These are phyloP conservation scores for cucumber (Cucumis sativus) DNA, from an alignment of 306 rosid genomes.

Conservation along the genomic window DNA sequence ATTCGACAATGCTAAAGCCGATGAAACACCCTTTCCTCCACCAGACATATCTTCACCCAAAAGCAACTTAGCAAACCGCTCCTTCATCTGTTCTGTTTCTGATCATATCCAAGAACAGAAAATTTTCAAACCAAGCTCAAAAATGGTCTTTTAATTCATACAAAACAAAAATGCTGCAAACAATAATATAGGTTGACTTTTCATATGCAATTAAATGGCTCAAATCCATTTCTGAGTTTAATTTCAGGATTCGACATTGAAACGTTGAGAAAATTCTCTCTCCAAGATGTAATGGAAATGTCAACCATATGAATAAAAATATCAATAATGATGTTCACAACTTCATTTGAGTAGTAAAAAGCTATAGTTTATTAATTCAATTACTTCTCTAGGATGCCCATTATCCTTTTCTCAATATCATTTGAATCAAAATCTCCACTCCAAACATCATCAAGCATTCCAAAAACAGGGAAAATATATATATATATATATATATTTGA, in stretches of 20 bases:
- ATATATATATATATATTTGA: not conserved
- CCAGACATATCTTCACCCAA: conserved; percentile 99
- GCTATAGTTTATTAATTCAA: not conserved
- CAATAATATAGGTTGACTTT: not conserved
- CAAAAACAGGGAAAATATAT: not conserved
- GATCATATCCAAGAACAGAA: conserved; percentile 23
- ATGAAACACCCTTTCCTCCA: conserved; percentile 95
- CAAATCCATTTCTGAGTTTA: not conserved
- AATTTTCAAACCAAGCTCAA: not conserved
- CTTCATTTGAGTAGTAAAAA: not conserved
- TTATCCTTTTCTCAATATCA: not conserved
- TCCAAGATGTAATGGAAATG: not conserved
- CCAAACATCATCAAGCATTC: not conserved
- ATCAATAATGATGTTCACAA: not conserved
- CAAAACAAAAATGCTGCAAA: not conserved
- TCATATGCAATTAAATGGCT: not conserved
- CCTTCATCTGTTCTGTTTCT: conserved; percentile 93
- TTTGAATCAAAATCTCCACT: not conserved
- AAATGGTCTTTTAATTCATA: not conserved
- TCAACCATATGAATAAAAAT: not conserved
- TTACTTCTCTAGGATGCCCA: not conserved
- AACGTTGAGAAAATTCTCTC: not conserved
- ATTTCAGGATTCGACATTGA: not conserved
- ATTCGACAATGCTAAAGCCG: conserved; percentile 95
- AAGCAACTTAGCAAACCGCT: conserved; percentile 79